Conservation (phyloP, 1,139 yeast species). For the Yamadazyma sp. region DNA sequence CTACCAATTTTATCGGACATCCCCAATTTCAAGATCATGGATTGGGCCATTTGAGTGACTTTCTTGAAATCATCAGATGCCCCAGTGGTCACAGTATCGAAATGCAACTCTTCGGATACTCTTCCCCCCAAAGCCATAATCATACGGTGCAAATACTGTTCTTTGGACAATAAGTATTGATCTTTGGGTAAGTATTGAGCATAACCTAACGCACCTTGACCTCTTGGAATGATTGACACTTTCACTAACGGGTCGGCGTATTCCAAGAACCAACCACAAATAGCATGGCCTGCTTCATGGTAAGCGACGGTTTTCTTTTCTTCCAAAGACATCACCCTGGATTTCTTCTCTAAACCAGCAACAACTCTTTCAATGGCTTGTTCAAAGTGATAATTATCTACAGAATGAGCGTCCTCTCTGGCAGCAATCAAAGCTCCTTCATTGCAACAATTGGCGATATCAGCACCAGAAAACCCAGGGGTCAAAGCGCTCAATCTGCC, state of each 20-base stretch:
- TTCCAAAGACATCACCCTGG: conserved; percentile 64
- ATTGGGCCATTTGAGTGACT: conserved; percentile 74
- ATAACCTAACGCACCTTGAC: conserved; percentile 82
- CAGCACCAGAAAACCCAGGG: conserved; percentile 87
- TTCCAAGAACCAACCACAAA: conserved; percentile 75
- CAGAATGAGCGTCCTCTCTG: conserved; percentile 57
- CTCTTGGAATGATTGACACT: conserved; percentile 81
- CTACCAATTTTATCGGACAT: conserved; percentile 73
- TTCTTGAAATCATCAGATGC: conserved; percentile 82
- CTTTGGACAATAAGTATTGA: conserved; percentile 63
- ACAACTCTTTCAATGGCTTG: conserved; percentile 80
- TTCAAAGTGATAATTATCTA: conserved; percentile 65
- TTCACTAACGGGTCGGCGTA: conserved; percentile 76
- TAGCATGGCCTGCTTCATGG: conserved; percentile 84
- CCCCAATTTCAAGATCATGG: conserved; percentile 74
- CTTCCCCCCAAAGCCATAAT: conserved; percentile 82
- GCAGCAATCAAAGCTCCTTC: conserved; percentile 86
- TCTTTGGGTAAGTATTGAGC: conserved; percentile 84
- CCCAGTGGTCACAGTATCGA: conserved; percentile 76
- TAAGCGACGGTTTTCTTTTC: conserved; percentile 78
- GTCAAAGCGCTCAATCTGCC: conserved; percentile 78
- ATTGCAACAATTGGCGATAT: conserved; percentile 79
- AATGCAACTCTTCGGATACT: conserved; percentile 75
- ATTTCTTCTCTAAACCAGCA: conserved; percentile 77
- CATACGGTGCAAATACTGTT: conserved; percentile 71